These are phyloP conservation scores for Ilex paraguariensis DNA, from an alignment of 305 asterid genomes.

Conservation along the genomic window DNA sequence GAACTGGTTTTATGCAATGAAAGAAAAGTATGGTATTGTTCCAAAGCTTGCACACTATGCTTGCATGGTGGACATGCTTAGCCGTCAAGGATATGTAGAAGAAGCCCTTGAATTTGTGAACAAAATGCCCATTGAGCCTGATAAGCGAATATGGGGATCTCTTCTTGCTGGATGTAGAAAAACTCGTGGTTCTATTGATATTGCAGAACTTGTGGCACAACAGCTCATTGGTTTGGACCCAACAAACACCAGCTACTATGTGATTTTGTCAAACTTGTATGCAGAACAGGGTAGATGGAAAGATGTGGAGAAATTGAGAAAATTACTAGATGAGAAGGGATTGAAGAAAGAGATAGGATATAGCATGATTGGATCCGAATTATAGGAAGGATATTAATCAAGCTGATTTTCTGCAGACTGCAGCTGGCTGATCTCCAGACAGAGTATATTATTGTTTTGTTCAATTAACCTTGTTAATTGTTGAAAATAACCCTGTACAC, in stretches of 20 bases:
- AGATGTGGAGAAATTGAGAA: slow-evolving; percentile 63
- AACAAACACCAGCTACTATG: slow-evolving; percentile 45
- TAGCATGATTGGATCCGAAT: slow-evolving; percentile 38
- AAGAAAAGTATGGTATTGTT: slow-evolving; percentile 38
- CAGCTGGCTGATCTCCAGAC: too few relatives aligned
- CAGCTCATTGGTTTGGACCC: slow-evolving; percentile 52
- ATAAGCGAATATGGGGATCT: slow-evolving; percentile 78
- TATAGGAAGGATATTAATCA: not conserved
- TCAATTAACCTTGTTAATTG: not conserved
- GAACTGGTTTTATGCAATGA: slow-evolving; percentile 72
- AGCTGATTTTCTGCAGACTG: not conserved
- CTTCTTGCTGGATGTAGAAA: slow-evolving; percentile 70
- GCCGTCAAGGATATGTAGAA: slow-evolving; percentile 69
- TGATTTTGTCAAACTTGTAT: slow-evolving; percentile 53
- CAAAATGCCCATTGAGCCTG: slow-evolving; percentile 64
- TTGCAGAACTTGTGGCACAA: slow-evolving; percentile 42
- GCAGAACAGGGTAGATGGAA: slow-evolving; percentile 78
- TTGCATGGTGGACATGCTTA: slow-evolving; percentile 88
- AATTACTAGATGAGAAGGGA: slow-evolving; percentile 31
- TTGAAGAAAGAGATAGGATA: slow-evolving; percentile 53
- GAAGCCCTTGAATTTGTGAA: slow-evolving; percentile 72
- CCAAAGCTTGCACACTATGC: slow-evolving; percentile 76
- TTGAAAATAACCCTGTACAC: not conserved
- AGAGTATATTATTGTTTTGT: too few relatives aligned
- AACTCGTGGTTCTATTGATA: slow-evolving; percentile 36